phyloP scores from a whole-genome alignment of 495 filamentous ascomycete genomes.

The Lophium mytilinum region DNA sequence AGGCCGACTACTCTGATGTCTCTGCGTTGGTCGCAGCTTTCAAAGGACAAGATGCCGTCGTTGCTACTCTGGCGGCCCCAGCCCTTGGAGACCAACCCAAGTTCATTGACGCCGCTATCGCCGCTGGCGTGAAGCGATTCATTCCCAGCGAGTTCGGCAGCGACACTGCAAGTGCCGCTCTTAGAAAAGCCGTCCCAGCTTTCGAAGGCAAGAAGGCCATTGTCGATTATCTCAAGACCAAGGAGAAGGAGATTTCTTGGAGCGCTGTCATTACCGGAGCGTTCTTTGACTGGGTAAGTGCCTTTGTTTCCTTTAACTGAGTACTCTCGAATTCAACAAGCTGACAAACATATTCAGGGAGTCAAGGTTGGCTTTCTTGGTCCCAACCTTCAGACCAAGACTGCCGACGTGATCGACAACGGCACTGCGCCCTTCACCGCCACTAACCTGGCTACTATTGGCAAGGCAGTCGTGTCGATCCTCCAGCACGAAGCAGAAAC shows the following conservation, averaged over 20 bases:
- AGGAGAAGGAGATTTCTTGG: conserved; percentile 41
- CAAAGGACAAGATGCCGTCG: conserved; percentile 42
- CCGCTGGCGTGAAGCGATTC: conserved; percentile 35
- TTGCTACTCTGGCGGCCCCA: conserved; percentile 32
- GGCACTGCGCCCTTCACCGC: conserved; percentile 35
- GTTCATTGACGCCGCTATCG: conserved; percentile 33
- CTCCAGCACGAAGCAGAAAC: conserved; percentile 37
- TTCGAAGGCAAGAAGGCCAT: conserved; percentile 40
- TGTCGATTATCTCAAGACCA: conserved; percentile 40
- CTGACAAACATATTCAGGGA: conserved; percentile 23
- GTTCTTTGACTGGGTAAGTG: conserved; percentile 45
- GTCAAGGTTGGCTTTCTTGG: conserved; percentile 39
- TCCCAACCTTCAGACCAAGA: conserved; percentile 36
- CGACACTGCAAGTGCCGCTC: conserved; percentile 31
- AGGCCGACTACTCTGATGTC: conserved; percentile 57
- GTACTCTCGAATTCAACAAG: not conserved
- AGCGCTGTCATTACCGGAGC: conserved; percentile 41
- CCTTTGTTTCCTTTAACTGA: not conserved
- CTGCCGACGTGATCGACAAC: conserved; percentile 41
- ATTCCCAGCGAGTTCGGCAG: conserved; percentile 37
- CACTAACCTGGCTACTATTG: conserved; percentile 38
- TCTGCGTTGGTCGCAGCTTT: conserved; percentile 39
- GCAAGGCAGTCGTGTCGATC: conserved; percentile 34
- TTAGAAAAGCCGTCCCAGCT: conserved; percentile 36
- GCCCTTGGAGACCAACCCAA: conserved; percentile 25